Evolutionary conservation across 2,329 filamentous ascomycete species (phyloP), one percentile per base, ranked within the genome.

Genomic region (Penicillium griseofulvum): DNA sequence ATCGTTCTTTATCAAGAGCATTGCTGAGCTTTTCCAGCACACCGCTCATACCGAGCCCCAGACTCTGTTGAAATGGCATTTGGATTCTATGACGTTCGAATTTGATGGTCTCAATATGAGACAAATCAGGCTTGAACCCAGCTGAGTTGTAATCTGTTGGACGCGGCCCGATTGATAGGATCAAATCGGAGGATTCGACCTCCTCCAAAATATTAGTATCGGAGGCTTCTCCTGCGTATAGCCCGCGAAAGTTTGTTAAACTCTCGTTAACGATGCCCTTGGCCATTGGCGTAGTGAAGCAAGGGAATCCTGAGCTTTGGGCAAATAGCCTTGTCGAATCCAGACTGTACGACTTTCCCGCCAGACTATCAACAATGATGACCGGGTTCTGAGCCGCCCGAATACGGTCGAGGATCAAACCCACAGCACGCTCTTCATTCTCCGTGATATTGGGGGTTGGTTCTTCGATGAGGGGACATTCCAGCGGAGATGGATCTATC

Each of bases 261-360:
- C 81, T 82, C 71, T 95, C 90, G 66, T 92, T 82, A 47, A 95
- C 81, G 22, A 88, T 86, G 14, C 89, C 83, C 76, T 94, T 95
- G 33, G 90, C 90, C 87, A 94, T 93, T 3, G 90, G 89, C 0
- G 89, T 88, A n/a, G 90, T 87, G 62, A 92, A 93, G 0, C 88
- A 86, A 4, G 91, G 90, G 2, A 94, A 76, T 7, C 83, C 78
- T 0, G 88, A 88, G 74, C 87, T 89, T 51, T 85, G 78, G 41
- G 94, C 77, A 6, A 95, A 78, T 4, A 82, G 81, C 62, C 89
- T 83, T 17, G 89, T 84, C 69, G 91, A 88, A 1, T 83, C 70
- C 0, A 90, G 71, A n/a, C 88, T 86, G 44, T 86, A 80, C 66
- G 91, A 87, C 29, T 89, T 83, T 57, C 90, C 84, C 9, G 89